Conservation (phyloP, 108 stramenopile genomes). For the Cylindrotheca fusiformis region DNA sequence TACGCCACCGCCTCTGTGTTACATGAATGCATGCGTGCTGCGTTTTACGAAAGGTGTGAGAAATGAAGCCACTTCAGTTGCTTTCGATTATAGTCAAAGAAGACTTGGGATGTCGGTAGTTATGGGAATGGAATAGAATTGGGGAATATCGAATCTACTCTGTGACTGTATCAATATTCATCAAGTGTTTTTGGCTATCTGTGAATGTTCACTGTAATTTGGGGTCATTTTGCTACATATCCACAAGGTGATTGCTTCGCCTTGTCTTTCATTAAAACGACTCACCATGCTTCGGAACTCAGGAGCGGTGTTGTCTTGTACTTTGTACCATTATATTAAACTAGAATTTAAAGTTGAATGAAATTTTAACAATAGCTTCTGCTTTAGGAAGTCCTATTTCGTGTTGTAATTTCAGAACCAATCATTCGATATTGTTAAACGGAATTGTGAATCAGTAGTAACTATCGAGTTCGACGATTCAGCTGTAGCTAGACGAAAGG, state of each 20-base stretch:
- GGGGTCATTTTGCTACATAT: slow-evolving; percentile 19
- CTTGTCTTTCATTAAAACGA: slow-evolving; percentile 20
- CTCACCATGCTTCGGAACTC: slow-evolving; percentile 14
- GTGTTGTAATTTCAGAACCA: too few relatives aligned
- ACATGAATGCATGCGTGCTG: not conserved
- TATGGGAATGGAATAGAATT: slow-evolving; percentile 6
- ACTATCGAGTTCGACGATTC: too few relatives aligned
- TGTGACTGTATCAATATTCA: slow-evolving; percentile 9
- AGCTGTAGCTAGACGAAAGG: too few relatives aligned
- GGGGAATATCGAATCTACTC: not conserved
- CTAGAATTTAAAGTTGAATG: too few relatives aligned
- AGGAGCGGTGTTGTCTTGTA: slow-evolving; percentile 15
- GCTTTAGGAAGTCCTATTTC: too few relatives aligned
- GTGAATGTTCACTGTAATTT: slow-evolving; percentile 10
- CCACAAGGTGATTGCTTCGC: slow-evolving; percentile 18
- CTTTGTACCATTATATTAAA: slow-evolving; percentile 23
- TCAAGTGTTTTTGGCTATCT: slow-evolving; percentile 17
- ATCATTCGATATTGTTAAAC: not conserved
- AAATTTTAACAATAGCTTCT: too few relatives aligned
- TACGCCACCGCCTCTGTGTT: slow-evolving; percentile 7
- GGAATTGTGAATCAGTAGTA: not conserved
- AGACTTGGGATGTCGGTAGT: slow-evolving; percentile 1
- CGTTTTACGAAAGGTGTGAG: slow-evolving; percentile 12
- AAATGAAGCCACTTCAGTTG: slow-evolving; percentile 15
- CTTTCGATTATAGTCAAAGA: slow-evolving; percentile 6